Evolutionary conservation across 139 green algal genomes (phyloP).

Genomic region (Closterium sp.): DNA sequence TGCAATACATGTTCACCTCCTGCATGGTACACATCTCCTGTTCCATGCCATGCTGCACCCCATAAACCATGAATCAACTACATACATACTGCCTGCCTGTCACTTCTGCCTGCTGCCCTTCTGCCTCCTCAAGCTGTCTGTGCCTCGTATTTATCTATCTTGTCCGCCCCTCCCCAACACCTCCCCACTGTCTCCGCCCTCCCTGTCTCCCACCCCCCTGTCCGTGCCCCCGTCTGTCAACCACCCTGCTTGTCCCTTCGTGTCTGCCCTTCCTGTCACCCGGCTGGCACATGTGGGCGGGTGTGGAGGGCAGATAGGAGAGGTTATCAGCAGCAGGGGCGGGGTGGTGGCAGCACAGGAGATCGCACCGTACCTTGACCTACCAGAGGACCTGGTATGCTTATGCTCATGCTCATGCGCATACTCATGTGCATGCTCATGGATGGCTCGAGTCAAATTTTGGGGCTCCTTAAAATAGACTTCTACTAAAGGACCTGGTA

Average conservation of each 20-base stretch:
- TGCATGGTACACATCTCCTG: too few species aligned
- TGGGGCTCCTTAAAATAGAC: too few species aligned
- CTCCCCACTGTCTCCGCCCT: too few species aligned
- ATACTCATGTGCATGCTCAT: too few species aligned
- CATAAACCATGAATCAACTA: too few species aligned
- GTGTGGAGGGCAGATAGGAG: conserved; percentile 31
- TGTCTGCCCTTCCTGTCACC: neutral
- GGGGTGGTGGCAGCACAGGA: conserved; percentile 93
- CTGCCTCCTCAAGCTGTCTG: neutral
- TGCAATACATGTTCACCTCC: too few species aligned
- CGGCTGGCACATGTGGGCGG: neutral
- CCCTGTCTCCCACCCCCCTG: neutral
- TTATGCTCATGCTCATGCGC: too few species aligned
- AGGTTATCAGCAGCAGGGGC: conserved; percentile 61
- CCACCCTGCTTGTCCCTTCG: neutral
- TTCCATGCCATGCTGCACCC: too few species aligned
- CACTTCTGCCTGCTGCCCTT: neutral
- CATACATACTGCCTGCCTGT: too few species aligned
- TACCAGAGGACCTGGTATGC: neutral
- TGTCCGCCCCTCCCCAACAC: too few species aligned
- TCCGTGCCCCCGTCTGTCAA: neutral
- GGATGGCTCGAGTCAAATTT: too few species aligned
- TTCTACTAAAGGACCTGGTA: too few species aligned
- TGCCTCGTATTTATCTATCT: neutral
- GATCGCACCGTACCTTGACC: conserved; percentile 88